phyloP scores from a whole-genome alignment of 2,329 filamentous ascomycete genomes.

The Geosmithia morbida region DNA sequence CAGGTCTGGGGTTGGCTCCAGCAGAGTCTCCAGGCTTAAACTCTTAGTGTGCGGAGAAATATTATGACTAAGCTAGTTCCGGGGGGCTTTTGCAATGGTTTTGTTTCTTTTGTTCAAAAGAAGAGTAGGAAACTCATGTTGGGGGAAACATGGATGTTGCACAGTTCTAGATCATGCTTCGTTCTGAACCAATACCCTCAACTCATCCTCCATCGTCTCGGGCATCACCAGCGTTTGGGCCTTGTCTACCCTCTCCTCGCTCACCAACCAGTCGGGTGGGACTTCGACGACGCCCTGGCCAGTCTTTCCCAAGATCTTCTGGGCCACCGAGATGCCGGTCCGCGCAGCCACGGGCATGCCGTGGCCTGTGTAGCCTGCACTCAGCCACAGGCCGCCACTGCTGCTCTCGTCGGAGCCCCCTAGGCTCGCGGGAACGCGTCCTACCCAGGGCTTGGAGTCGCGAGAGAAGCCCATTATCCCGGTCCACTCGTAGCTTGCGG shows the following conservation, averaged over 20 bases:
- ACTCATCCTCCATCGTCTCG: conserved; percentile 11
- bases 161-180: not conserved
- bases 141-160: not conserved
- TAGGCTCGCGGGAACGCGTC: conserved; percentile 38
- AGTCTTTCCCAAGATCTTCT: conserved; percentile 35
- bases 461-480: conserved; percentile 67
- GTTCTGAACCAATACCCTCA: conserved; percentile 5
- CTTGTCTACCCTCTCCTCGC: conserved; percentile 13
- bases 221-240: conserved; percentile 6
- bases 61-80: not conserved
- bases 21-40: not conserved
- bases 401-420: conserved; percentile 23
- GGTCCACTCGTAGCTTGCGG: conserved; percentile 53
- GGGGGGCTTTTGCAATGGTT: no score
- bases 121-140: no score
- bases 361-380: conserved; percentile 57
- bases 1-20: not conserved
- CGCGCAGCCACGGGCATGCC: conserved; percentile 64
- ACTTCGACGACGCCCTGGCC: conserved; percentile 27
- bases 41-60: not conserved
- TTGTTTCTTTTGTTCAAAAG: not conserved
- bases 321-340: conserved; percentile 47
- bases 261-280: conserved; percentile 25
- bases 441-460: conserved; percentile 58
- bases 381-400: conserved; percentile 41